These are phyloP conservation scores for Pseudomicrostroma phylloplanum DNA, from an alignment of 1,284 basidiomycete genomes.

Conservation along the genomic window DNA sequence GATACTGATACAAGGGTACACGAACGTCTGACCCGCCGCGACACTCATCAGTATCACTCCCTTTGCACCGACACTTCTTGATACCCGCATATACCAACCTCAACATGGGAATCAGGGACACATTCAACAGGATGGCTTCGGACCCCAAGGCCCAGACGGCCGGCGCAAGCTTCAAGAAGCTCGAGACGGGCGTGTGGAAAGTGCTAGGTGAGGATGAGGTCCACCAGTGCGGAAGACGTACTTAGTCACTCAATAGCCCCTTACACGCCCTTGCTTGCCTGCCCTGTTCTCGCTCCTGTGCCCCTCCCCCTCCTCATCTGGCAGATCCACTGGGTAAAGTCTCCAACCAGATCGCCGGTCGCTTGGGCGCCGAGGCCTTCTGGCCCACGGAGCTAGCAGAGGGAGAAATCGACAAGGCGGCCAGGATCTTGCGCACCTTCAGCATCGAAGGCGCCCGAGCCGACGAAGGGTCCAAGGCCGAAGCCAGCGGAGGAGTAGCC, in stretches of 20 bases:
- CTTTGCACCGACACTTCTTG: no score
- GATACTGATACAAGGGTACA: no score
- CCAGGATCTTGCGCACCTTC: constrained; percentile 42
- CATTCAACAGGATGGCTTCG: constrained; percentile 1
- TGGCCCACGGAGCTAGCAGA: constrained; percentile 37
- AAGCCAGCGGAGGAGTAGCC: constrained; percentile 19
- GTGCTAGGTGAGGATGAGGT: constrained; percentile 8
- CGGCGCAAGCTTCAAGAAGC: constrained; percentile 14
- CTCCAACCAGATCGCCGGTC: constrained; percentile 28
- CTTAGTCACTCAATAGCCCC: not conserved
- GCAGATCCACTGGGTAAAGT: not conserved
- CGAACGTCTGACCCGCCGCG: no score
- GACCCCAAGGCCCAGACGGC: constrained; percentile 8
- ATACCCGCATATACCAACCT: no score
- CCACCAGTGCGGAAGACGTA: constrained; percentile 7
- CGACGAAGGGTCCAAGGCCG: constrained; percentile 20
- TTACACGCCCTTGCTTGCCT: not conserved
- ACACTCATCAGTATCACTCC: no score
- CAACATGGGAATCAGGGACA: constrained; percentile 3
- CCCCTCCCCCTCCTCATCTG: no score
- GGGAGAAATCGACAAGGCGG: constrained; percentile 42
- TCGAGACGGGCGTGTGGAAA: constrained; percentile 19
- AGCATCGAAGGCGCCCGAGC: constrained; percentile 30
- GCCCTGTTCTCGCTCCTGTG: not conserved
- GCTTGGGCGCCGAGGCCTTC: constrained; percentile 42